These are phyloP conservation scores for Ceratocystis papillata DNA, from an alignment of 2,329 filamentous ascomycete species.

Conservation along the genomic window DNA sequence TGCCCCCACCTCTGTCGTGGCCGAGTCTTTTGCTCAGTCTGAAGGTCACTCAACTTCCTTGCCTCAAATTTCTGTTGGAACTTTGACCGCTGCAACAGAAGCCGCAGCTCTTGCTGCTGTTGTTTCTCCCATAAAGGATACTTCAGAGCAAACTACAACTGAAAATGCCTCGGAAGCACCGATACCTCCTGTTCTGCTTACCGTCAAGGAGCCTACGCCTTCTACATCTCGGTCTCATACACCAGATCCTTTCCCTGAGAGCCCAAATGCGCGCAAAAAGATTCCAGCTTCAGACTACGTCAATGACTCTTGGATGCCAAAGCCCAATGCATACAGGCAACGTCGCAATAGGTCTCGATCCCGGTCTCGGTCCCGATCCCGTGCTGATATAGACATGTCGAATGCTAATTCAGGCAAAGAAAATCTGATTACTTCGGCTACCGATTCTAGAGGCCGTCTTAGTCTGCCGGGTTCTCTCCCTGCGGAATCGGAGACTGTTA, in stretches of 20 bases:
- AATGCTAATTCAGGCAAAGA: background rate
- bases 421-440: constrained; percentile 17
- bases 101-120: background rate
- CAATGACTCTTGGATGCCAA: constrained; percentile 22
- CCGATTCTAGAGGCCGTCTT: constrained; percentile 16
- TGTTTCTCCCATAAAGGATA: background rate
- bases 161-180: background rate
- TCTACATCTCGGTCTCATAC: constrained; percentile 21
- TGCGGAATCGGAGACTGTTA: background rate
- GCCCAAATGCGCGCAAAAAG: background rate
- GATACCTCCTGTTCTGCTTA: constrained; percentile 16
- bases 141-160: background rate
- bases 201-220: constrained; percentile 23
- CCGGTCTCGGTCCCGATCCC: constrained; percentile 17
- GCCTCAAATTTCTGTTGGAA: constrained; percentile 1
- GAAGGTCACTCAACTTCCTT: background rate
- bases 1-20: constrained; percentile 24
- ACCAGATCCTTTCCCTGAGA: background rate
- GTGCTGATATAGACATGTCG: constrained; percentile 3
- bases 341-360: constrained; percentile 13
- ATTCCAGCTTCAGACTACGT: constrained; percentile 17
- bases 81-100: background rate
- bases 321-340: constrained; percentile 16
- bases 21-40: constrained; percentile 13
- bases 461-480: constrained; percentile 5